Evolutionary conservation across 306 rosid genomes (phyloP).

Genomic region (Sophora flavescens): DNA sequence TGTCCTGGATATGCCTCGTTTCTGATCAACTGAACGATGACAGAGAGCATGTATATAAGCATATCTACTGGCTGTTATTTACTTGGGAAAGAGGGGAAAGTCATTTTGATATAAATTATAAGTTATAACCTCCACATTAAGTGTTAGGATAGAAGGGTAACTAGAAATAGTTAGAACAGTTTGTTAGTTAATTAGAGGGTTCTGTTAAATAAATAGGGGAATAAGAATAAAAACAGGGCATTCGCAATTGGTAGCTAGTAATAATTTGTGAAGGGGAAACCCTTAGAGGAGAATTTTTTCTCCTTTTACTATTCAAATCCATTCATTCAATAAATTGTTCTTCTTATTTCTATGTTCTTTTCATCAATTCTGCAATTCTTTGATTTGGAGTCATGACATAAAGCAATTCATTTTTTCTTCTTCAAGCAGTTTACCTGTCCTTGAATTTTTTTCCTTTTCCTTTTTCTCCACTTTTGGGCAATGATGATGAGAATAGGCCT

Average conservation of each 20-base stretch:
- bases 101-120: neutral
- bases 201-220: too few species aligned
- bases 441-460: neutral
- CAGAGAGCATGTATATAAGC: neutral
- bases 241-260: too few species aligned
- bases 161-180: too few species aligned
- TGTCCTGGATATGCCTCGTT: neutral
- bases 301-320: too few species aligned
- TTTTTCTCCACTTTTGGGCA: neutral
- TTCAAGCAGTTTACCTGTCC: neutral
- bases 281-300: too few species aligned
- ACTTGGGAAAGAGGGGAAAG: neutral
- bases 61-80: conserved; percentile 1
- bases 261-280: too few species aligned
- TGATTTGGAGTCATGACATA: neutral
- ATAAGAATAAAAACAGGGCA: too few species aligned
- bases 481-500: conserved; percentile 16
- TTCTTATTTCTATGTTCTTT: too few species aligned
- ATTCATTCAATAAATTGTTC: too few species aligned
- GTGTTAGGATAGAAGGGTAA: too few species aligned
- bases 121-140: neutral
- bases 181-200: too few species aligned
- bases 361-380: too few species aligned
- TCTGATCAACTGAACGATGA: conserved; percentile 12
- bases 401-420: neutral